Conservation (phyloP, 2,329 filamentous ascomycete species). For the Fusarium acutatum region DNA sequence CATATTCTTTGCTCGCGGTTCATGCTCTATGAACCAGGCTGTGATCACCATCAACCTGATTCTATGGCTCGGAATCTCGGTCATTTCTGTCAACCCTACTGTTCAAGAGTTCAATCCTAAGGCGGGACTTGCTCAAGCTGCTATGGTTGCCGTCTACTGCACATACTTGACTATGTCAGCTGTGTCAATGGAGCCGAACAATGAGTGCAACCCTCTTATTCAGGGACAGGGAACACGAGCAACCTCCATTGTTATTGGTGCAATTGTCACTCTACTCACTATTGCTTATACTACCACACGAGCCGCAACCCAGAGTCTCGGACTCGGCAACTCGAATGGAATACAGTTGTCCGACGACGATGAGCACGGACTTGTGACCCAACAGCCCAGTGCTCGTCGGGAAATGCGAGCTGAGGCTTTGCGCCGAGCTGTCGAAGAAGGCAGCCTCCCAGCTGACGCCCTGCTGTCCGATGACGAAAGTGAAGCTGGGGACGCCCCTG, state of each 20-base stretch:
- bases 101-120: slow-evolving; percentile 93
- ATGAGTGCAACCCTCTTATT: slow-evolving; percentile 94
- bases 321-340: slow-evolving; percentile 61
- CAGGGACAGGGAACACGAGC: slow-evolving; percentile 86
- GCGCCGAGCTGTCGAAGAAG: slow-evolving; percentile 89
- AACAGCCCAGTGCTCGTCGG: slow-evolving; percentile 80
- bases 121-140: slow-evolving; percentile 94
- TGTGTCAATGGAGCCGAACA: slow-evolving; percentile 96
- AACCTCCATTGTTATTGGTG: slow-evolving; percentile 90
- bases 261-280: slow-evolving; percentile 94
- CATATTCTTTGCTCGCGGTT: slow-evolving; percentile 85
- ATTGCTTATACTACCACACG: slow-evolving; percentile 98
- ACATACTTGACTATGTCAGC: slow-evolving; percentile 98
- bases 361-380: slow-evolving; percentile 87
- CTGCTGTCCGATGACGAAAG: slow-evolving; percentile 78
- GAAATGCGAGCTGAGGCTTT: slow-evolving; percentile 95
- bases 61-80: slow-evolving; percentile 80
- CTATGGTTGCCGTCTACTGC: slow-evolving; percentile 97
- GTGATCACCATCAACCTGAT: slow-evolving; percentile 95
- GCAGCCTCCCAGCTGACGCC: slow-evolving; percentile 89
- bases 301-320: slow-evolving; percentile 89
- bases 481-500: slow-evolving; percentile 67
- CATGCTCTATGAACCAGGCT: slow-evolving; percentile 95
- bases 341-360: slow-evolving; percentile 75
- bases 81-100: slow-evolving; percentile 86